phyloP scores from a whole-genome alignment of 169 alveolate genomes.

The Cryptosporidium andersoni region DNA sequence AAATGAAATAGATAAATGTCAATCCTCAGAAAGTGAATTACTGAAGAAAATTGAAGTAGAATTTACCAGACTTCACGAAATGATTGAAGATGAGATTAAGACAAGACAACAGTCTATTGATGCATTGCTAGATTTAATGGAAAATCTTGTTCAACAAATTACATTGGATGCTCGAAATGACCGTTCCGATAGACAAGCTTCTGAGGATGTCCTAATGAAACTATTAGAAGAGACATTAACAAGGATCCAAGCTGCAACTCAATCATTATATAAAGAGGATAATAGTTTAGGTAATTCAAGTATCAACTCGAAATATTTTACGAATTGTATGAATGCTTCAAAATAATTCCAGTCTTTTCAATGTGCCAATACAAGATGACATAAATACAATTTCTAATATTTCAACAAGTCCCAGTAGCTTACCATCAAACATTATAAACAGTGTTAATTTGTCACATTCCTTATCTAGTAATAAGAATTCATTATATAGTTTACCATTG shows the following conservation, averaged over 20 bases:
- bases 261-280: neutral
- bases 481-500: too few species aligned
- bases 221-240: constrained; percentile 52
- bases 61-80: constrained; percentile 6
- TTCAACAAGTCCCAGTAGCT: too few species aligned
- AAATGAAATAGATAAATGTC: constrained; percentile 53
- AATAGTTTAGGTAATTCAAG: too few species aligned
- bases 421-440: too few species aligned
- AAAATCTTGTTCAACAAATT: constrained; percentile 63
- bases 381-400: too few species aligned
- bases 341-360: too few species aligned
- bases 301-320: too few species aligned
- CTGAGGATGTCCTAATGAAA: constrained; percentile 39
- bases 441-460: too few species aligned
- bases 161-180: constrained; percentile 43
- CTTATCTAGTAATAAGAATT: too few species aligned
- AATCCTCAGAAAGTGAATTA: constrained; percentile 17
- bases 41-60: constrained; percentile 25
- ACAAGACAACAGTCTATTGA: constrained; percentile 69
- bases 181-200: constrained; percentile 62
- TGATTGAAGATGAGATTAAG: constrained; percentile 43
- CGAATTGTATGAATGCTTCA: too few species aligned
- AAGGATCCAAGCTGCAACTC: constrained; percentile 34
- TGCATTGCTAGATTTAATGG: constrained; percentile 51
- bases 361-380: too few species aligned